These are phyloP conservation scores for Sicyos baderoa DNA, from an alignment of 306 rosid genomes.

Conservation along the genomic window DNA sequence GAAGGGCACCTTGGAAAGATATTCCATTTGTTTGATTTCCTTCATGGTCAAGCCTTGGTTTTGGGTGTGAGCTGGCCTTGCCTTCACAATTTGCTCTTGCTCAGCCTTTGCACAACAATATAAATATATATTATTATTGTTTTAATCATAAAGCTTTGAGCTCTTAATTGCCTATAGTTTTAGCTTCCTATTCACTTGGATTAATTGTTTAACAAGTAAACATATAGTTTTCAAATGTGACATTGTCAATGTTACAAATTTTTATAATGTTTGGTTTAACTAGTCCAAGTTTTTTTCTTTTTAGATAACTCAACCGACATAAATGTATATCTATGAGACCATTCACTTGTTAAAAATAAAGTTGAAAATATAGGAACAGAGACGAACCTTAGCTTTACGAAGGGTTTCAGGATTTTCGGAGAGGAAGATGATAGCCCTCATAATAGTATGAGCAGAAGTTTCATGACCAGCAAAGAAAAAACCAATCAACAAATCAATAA, in stretches of 20 bases:
- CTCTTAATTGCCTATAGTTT: too few species aligned
- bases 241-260: too few species aligned
- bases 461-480: constrained; percentile 29
- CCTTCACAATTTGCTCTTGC: constrained; percentile 24
- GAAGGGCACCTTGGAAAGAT: constrained; percentile 25
- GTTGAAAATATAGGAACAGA: not conserved
- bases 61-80: constrained; percentile 19
- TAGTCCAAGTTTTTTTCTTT: too few species aligned
- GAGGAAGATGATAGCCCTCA: constrained; percentile 20
- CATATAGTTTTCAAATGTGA: too few species aligned
- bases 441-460: not conserved
- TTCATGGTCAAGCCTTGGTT: constrained; percentile 21
- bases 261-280: too few species aligned
- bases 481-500: constrained; percentile 20
- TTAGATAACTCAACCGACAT: too few species aligned
- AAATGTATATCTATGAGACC: too few species aligned
- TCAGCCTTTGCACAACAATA: constrained; percentile 22
- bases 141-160: too few species aligned
- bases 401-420: constrained; percentile 10
- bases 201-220: too few species aligned
- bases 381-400: constrained; percentile 15
- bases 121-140: too few species aligned
- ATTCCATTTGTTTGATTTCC: constrained; percentile 32
- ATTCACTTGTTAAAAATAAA: not conserved
- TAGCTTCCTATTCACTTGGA: too few species aligned